Conservation (phyloP, 768 basidiomycete species). For the Antrodiella citrinella region DNA sequence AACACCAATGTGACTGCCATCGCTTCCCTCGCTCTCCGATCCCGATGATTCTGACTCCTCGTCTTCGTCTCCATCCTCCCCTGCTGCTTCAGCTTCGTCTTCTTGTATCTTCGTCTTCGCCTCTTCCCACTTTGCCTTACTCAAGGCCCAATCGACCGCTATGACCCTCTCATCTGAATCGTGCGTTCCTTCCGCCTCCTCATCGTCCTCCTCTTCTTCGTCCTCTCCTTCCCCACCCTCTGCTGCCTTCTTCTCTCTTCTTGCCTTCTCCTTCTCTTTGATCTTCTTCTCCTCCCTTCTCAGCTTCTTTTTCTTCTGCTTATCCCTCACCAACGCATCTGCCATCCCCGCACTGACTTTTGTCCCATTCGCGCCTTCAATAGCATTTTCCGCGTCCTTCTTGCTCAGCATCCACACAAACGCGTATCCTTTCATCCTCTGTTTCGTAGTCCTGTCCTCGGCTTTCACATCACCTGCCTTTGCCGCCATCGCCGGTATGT, state of each 20-base stretch:
- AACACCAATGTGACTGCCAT: conserved; percentile 36
- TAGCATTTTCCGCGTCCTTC: conserved; percentile 77
- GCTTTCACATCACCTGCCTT: conserved; percentile 21
- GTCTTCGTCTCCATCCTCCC: conserved; percentile 25
- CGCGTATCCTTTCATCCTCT: conserved; percentile 72
- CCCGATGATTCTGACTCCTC: conserved; percentile 13
- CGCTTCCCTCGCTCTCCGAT: conserved; percentile 27
- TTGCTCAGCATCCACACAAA: conserved; percentile 91
- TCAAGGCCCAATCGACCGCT: conserved; percentile 94
- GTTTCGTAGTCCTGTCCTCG: conserved; percentile 15
- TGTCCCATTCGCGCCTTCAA: conserved; percentile 74
- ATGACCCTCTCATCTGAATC: conserved; percentile 48
- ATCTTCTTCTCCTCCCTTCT: conserved; percentile 46
- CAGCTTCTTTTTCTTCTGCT: conserved; percentile 63
- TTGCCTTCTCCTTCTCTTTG: conserved; percentile 28
- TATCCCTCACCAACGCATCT: conserved; percentile 43
- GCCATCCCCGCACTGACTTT: conserved; percentile 58
- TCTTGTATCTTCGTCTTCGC: conserved; percentile 51
- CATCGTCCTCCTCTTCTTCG: conserved; percentile 22
- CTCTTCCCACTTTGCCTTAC: conserved; percentile 88
- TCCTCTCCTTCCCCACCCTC: conserved; percentile 14
- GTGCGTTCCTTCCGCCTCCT: conserved; percentile 23
- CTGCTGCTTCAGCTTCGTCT: conserved; percentile 24
- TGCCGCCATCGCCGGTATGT: conserved; percentile 49
- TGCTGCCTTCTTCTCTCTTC: conserved; percentile 17